phyloP scores from a whole-genome alignment of 176 grass and related monocot species.

The Pontederia paniculata region DNA sequence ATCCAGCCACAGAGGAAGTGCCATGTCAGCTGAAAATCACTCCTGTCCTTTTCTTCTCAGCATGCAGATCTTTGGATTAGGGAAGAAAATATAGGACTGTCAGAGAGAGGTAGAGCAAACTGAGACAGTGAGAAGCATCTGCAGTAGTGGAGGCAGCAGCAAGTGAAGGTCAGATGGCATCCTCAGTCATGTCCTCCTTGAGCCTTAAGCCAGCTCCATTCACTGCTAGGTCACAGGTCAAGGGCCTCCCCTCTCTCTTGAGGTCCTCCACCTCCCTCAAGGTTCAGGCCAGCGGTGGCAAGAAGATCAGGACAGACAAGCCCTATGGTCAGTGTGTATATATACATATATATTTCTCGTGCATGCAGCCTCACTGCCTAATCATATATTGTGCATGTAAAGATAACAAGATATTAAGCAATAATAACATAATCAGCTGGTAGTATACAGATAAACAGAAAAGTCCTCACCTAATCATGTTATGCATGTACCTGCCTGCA shows the following conservation, averaged over 20 bases:
- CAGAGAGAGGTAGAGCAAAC: conserved; percentile 1
- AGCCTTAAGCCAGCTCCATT: conserved; percentile 16
- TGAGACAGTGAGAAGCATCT: too few relatives aligned
- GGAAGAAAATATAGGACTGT: not conserved
- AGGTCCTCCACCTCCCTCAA: conserved; percentile 10
- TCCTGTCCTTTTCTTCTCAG: not conserved
- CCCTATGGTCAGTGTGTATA: conserved; percentile 12
- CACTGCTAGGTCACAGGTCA: conserved; percentile 3
- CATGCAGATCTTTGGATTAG: too few relatives aligned
- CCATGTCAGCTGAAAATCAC: conserved; percentile 7
- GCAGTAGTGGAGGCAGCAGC: too few relatives aligned
- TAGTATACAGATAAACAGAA: too few relatives aligned
- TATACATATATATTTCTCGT: too few relatives aligned
- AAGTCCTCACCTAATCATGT: too few relatives aligned
- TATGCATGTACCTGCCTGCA: too few relatives aligned
- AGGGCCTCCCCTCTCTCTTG: conserved; percentile 3
- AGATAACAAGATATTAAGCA: too few relatives aligned
- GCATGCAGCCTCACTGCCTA: too few relatives aligned
- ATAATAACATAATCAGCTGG: too few relatives aligned
- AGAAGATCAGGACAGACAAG: conserved; percentile 16
- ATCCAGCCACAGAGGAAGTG: not conserved
- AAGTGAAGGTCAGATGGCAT: conserved; percentile 4
- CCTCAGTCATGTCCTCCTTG: conserved; percentile 22
- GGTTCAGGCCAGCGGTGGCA: conserved; percentile 3
- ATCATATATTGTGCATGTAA: too few relatives aligned